phyloP scores from a whole-genome alignment of 345 rosid genomes.

The Eutrema yunnanense region DNA sequence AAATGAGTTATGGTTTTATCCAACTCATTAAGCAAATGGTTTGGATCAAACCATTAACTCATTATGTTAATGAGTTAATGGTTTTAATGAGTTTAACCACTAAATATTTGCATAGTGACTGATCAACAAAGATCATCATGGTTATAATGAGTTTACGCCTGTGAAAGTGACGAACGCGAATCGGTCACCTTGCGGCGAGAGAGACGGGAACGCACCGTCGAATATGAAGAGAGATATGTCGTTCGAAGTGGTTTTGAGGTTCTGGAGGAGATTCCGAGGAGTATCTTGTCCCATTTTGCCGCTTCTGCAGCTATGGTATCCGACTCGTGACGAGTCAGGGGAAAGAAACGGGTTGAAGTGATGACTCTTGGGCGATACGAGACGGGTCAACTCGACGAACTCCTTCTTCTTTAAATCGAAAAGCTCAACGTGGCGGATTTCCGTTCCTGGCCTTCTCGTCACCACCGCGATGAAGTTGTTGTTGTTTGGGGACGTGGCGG shows the following conservation, averaged over 20 bases:
- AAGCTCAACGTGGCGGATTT: constrained; percentile 68
- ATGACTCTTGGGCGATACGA: constrained; percentile 59
- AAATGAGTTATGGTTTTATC: no score
- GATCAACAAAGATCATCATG: no score
- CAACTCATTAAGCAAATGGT: no score
- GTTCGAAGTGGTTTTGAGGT: constrained; percentile 38
- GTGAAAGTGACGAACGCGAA: constrained; percentile 66
- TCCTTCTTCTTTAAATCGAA: constrained; percentile 47
- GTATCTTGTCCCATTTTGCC: constrained; percentile 28
- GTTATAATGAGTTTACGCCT: no score
- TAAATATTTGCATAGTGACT: no score
- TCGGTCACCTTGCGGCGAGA: constrained; percentile 68
- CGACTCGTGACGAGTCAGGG: constrained; percentile 65
- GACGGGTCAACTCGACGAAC: constrained; percentile 64
- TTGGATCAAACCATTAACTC: no score
- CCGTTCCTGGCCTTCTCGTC: constrained; percentile 55
- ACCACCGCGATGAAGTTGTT: constrained; percentile 59
- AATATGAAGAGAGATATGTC: constrained; percentile 60
- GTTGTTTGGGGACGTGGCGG: constrained; percentile 80
- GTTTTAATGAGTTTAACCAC: no score
- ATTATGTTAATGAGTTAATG: no score
- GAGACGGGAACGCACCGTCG: constrained; percentile 80
- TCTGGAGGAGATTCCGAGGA: constrained; percentile 55
- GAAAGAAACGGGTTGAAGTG: constrained; percentile 87
- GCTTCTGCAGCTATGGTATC: constrained; percentile 84